Percentiles rank a stretch among this genome's conserved stretches.
phyloP scores from a whole-genome alignment of 2,329 filamentous ascomycete genomes.

The Capronia coronata region DNA sequence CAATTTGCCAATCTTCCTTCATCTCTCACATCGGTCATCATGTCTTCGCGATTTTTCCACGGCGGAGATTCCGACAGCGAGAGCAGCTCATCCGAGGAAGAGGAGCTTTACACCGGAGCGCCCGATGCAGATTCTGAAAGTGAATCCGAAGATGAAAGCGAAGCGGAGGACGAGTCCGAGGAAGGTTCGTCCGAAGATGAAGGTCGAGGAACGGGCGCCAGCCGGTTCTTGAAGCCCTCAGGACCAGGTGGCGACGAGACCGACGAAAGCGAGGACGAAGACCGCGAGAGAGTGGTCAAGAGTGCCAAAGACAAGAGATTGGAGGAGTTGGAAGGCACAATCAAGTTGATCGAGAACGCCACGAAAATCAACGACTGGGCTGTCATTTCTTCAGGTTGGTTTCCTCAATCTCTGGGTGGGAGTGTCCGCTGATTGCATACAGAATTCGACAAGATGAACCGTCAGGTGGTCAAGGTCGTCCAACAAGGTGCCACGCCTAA shows the following conservation, averaged over 20 bases:
- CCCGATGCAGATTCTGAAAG: slow-evolving; percentile 58
- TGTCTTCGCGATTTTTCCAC: slow-evolving; percentile 99
- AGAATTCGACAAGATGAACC: slow-evolving; percentile 95
- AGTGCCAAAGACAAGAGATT: slow-evolving; percentile 96
- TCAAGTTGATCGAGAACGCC: slow-evolving; percentile 90
- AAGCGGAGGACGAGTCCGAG: slow-evolving; percentile 51
- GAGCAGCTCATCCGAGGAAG: slow-evolving; percentile 86
- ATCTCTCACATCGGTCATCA: slow-evolving; percentile 42
- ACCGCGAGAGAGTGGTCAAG: slow-evolving; percentile 80
- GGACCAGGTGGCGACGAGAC: slow-evolving; percentile 59
- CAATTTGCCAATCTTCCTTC: neutral
- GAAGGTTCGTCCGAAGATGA: slow-evolving; percentile 50
- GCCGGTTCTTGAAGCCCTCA: slow-evolving; percentile 66
- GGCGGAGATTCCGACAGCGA: slow-evolving; percentile 93
- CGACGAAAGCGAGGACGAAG: slow-evolving; percentile 77
- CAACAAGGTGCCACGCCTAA: slow-evolving; percentile 76
- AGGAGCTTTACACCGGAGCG: slow-evolving; percentile 89
- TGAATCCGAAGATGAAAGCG: slow-evolving; percentile 49
- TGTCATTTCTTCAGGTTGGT: slow-evolving; percentile 77
- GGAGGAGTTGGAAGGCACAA: slow-evolving; percentile 84
- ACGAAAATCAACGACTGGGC: slow-evolving; percentile 98
- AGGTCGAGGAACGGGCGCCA: slow-evolving; percentile 62
- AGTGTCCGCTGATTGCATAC: slow-evolving; percentile 16
- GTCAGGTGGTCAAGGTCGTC: slow-evolving; percentile 71
- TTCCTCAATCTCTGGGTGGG: neutral